Conservation (phyloP, 1,284 basidiomycete species). For the Cystobasidiaceae sp. region DNA sequence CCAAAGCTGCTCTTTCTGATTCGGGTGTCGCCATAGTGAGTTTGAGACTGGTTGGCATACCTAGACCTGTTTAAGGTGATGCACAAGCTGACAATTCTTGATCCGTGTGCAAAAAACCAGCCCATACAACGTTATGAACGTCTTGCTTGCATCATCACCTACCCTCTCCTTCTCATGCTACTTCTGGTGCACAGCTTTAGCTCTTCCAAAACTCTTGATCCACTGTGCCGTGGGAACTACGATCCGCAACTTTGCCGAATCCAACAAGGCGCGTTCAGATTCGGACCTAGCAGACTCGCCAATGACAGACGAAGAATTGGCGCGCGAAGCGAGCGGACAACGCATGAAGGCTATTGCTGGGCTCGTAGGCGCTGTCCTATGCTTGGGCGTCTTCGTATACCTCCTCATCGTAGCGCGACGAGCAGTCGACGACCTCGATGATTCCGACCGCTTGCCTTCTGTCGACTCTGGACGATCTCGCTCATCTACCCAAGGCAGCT, state of each 20-base stretch:
- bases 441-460: constrained; percentile 4
- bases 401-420: constrained; percentile 50
- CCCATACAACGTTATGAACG: constrained; percentile 53
- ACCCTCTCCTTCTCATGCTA: constrained; percentile 51
- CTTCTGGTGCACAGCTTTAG: constrained; percentile 51
- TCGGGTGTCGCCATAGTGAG: constrained; percentile 51
- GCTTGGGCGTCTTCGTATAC: constrained; percentile 50
- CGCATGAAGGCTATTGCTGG: constrained; percentile 44
- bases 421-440: constrained; percentile 46
- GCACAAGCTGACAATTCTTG: not conserved
- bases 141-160: constrained; percentile 52
- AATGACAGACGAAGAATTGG: constrained; percentile 35
- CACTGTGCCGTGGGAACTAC: constrained; percentile 46
- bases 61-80: not conserved
- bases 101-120: not conserved
- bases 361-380: constrained; percentile 36
- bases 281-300: constrained; percentile 1
- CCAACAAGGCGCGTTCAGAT: constrained; percentile 34
- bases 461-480: constrained; percentile 1
- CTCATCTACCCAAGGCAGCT: not conserved
- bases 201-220: constrained; percentile 51
- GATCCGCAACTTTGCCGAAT: constrained; percentile 46
- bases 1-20: constrained; percentile 51
- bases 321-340: constrained; percentile 35
- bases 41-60: not conserved